phyloP scores from a whole-genome alignment of 2,329 filamentous ascomycete genomes.

The Stromatinia cepivora region DNA sequence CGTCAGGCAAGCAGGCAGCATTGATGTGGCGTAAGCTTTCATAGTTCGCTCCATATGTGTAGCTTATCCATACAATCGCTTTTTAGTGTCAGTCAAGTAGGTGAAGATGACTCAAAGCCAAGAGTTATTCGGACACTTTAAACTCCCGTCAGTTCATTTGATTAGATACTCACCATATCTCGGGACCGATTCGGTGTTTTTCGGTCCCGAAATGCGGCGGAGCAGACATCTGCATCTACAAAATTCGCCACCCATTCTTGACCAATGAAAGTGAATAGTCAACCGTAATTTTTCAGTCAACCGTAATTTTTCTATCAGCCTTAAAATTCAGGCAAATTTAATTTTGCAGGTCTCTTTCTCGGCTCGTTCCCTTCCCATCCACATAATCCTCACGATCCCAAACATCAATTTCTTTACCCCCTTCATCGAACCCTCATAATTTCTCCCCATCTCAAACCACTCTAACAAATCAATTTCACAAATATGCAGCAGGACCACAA shows the following conservation, averaged over 20 bases:
- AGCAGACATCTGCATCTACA: neutral
- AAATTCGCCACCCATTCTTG: neutral
- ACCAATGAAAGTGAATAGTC: neutral
- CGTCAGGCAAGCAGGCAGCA: neutral
- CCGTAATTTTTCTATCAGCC: neutral
- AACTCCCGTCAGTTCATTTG: neutral
- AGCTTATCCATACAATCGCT: neutral
- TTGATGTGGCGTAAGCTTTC: constrained; percentile 14
- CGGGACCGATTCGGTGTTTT: neutral
- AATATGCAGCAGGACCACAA: constrained; percentile 5
- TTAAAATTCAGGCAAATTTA: neutral
- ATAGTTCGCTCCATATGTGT: neutral
- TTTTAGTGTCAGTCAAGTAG: neutral
- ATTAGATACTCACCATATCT: neutral
- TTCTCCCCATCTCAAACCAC: neutral
- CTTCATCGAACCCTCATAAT: constrained; percentile 7
- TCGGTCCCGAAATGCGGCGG: constrained; percentile 9
- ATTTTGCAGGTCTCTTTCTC: neutral
- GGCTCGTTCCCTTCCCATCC: neutral
- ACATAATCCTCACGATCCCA: neutral
- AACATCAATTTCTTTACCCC: neutral
- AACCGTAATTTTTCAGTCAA: neutral
- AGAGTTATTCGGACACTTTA: neutral
- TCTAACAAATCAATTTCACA: neutral
- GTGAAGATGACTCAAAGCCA: constrained; percentile 12